A percentile compares a stretch with the other conserved stretches of the same genome.
phyloP scores from a whole-genome alignment of 352 stramenopile species.

The Phytophthora macrochlamydospora region DNA sequence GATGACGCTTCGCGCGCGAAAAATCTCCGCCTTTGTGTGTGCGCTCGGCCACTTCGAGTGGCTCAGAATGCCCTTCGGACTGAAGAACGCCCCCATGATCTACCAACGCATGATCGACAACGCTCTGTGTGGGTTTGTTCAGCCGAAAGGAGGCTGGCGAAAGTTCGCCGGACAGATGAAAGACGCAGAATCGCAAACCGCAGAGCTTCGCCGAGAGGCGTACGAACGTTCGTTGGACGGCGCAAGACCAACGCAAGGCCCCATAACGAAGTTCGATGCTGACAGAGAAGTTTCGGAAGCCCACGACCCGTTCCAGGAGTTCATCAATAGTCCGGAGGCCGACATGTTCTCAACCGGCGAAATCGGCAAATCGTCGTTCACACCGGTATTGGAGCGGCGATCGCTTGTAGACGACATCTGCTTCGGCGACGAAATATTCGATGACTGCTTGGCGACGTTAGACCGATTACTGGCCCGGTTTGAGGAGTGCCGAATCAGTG shows the following conservation, averaged over 20 bases:
- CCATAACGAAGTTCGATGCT: neutral
- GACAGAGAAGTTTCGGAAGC: neutral
- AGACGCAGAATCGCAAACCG: neutral
- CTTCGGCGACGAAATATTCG: neutral
- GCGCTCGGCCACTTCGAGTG: neutral
- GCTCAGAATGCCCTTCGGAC: neutral
- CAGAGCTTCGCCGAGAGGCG: neutral
- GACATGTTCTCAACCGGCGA: neutral
- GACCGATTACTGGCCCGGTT: neutral
- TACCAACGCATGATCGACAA: neutral
- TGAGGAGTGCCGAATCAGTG: neutral
- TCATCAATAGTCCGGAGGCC: neutral
- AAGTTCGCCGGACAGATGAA: neutral
- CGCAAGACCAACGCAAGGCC: too few relatives aligned
- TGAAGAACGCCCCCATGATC: neutral
- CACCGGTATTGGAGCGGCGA: neutral
- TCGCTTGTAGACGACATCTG: constrained; percentile 7
- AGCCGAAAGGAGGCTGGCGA: neutral
- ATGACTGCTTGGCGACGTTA: neutral
- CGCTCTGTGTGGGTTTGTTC: neutral
- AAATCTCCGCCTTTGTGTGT: neutral
- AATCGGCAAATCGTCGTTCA: neutral
- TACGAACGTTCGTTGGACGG: too few relatives aligned
- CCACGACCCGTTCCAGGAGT: neutral
- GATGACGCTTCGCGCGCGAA: neutral